Conservation (phyloP, 2,329 filamentous ascomycete species). For the Alternaria postmessia region DNA sequence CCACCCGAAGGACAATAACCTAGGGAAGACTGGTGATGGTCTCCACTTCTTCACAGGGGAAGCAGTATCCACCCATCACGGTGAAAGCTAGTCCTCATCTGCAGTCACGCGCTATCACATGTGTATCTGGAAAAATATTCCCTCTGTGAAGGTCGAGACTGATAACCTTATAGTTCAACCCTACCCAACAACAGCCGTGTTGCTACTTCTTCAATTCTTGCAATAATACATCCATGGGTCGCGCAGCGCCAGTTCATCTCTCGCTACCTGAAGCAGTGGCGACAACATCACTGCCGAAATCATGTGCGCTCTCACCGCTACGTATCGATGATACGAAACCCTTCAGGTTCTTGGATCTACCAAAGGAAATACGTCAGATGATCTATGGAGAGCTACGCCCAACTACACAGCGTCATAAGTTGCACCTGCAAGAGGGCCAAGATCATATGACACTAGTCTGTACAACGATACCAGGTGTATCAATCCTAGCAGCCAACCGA, state of each 20-base stretch:
- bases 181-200: background rate
- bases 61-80: too few relatives aligned
- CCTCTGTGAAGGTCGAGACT: background rate
- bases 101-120: background rate
- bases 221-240: background rate
- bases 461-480: slow-evolving; percentile 4
- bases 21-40: background rate
- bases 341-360: slow-evolving; percentile 14
- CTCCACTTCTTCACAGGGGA: background rate
- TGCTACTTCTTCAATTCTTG: background rate
- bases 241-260: background rate
- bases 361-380: slow-evolving; percentile 17
- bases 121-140: background rate
- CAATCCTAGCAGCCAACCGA: slow-evolving; percentile 8
- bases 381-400: slow-evolving; percentile 11
- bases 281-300: background rate
- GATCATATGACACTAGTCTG: slow-evolving; percentile 12
- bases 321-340: background rate
- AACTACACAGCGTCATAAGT: background rate
- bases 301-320: background rate
- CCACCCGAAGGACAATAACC: too few relatives aligned
- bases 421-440: background rate
- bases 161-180: background rate
- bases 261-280: background rate
- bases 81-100: background rate